These are phyloP conservation scores for Wickerhamiella occidentalis DNA, from an alignment of 805 yeast genomes.

Conservation along the genomic window DNA sequence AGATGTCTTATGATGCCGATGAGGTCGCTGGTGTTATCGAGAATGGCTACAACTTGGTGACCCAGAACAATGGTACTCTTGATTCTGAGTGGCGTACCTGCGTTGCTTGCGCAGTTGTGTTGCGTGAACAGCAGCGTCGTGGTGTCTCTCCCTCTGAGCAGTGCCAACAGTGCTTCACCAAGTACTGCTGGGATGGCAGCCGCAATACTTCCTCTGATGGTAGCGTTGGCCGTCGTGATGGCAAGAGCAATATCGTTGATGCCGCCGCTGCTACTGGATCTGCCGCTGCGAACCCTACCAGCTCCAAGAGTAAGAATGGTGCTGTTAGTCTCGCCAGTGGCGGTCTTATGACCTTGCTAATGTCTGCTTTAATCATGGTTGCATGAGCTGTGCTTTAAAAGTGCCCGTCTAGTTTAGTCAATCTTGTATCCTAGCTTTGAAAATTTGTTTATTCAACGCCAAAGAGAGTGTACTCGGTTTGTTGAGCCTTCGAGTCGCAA, in stretches of 20 bases:
- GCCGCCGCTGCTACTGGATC: neutral
- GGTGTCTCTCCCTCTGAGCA: conserved; percentile 47
- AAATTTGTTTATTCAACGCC: too few species aligned
- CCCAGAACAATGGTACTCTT: conserved; percentile 48
- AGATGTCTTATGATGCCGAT: conserved; percentile 43
- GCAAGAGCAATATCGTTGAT: conserved; percentile 18
- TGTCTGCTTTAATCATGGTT: conserved; percentile 2
- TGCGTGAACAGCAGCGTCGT: conserved; percentile 58
- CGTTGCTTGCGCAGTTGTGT: conserved; percentile 64
- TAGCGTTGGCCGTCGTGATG: conserved; percentile 27
- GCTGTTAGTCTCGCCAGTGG: neutral
- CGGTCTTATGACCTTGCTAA: neutral
- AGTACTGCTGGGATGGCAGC: conserved; percentile 58
- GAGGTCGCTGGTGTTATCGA: conserved; percentile 46
- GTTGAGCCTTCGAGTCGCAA: too few species aligned
- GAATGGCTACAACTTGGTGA: conserved; percentile 58
- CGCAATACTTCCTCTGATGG: conserved; percentile 1
- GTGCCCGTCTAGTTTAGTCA: too few species aligned
- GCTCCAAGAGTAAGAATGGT: neutral
- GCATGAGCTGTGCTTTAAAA: too few species aligned
- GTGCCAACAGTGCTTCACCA: conserved; percentile 52
- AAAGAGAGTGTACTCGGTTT: too few species aligned
- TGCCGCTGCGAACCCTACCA: neutral
- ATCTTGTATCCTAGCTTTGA: neutral
- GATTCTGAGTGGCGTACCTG: conserved; percentile 56